Evolutionary conservation across 345 rosid genomes (phyloP).

Genomic region (Nephelium lappaceum): DNA sequence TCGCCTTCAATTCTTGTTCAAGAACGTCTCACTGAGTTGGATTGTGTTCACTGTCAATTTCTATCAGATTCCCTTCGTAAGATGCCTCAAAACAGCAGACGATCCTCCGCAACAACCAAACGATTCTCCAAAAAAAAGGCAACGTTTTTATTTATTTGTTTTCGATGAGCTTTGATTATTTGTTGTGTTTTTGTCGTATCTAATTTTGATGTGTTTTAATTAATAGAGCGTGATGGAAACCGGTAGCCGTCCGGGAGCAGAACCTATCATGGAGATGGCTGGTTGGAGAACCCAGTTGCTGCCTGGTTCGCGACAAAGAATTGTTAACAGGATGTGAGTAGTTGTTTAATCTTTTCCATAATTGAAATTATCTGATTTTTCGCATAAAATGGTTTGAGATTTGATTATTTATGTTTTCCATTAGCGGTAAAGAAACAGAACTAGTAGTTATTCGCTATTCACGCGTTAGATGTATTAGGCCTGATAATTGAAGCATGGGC

Average conservation of each 20-base stretch:
- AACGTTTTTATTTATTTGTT: too few species aligned
- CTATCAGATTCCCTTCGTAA: too few species aligned
- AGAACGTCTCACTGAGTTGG: too few species aligned
- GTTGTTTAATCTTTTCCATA: neutral
- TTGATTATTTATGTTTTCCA: neutral
- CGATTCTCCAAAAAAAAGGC: too few species aligned
- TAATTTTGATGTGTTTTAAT: too few species aligned
- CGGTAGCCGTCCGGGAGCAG: constrained; percentile 40
- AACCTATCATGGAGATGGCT: constrained; percentile 41
- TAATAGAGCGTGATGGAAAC: constrained; percentile 28
- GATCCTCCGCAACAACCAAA: too few species aligned
- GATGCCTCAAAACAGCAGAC: too few species aligned
- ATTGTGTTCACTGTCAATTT: too few species aligned
- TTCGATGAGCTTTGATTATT: too few species aligned
- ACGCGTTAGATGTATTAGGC: neutral
- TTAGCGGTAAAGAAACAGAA: neutral
- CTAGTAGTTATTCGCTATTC: neutral
- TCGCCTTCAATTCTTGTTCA: too few species aligned
- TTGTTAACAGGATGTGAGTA: constrained; percentile 58
- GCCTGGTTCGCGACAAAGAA: constrained; percentile 45
- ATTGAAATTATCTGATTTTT: too few species aligned
- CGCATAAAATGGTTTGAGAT: neutral
- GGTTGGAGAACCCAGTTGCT: constrained; percentile 67
- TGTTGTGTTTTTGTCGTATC: too few species aligned
- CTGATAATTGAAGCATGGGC: neutral